Percentiles rank a stretch among this genome's conserved stretches.
These are phyloP conservation scores for Mucor indicus DNA, from an alignment of 371 early-diverging fungal genomes.

Conservation along the genomic window DNA sequence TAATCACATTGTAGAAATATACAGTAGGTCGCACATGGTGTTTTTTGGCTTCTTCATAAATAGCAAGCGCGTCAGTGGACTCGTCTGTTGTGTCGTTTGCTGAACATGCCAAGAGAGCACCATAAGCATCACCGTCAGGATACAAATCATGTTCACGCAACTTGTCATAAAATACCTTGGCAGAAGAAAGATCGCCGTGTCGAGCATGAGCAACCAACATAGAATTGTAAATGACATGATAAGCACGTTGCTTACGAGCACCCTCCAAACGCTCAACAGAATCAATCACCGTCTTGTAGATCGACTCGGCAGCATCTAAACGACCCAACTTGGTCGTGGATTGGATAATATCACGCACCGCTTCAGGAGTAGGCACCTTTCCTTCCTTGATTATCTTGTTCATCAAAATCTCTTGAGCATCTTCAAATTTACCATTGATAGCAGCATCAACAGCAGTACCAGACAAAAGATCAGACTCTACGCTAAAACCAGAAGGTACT, in stretches of 20 bases:
- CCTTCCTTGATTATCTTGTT: constrained; percentile 30
- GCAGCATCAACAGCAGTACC: constrained; percentile 27
- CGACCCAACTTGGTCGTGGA: constrained; percentile 23
- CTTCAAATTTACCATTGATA: constrained; percentile 23
- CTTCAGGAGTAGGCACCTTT: constrained; percentile 34
- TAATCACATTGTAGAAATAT: constrained; percentile 62
- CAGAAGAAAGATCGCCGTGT: constrained; percentile 31
- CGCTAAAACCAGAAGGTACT: neutral
- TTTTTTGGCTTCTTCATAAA: constrained; percentile 54
- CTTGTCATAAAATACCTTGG: constrained; percentile 48
- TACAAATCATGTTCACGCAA: constrained; percentile 26
- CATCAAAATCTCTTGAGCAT: constrained; percentile 23
- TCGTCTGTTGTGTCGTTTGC: constrained; percentile 52
- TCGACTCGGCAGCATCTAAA: constrained; percentile 19
- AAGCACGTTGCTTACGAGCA: constrained; percentile 11
- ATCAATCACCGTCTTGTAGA: constrained; percentile 28
- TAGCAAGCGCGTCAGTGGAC: constrained; percentile 48
- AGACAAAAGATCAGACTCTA: constrained; percentile 24
- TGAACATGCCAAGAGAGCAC: constrained; percentile 42
- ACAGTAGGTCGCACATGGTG: constrained; percentile 55
- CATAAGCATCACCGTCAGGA: constrained; percentile 53
- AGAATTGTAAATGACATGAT: constrained; percentile 35
- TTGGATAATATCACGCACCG: constrained; percentile 43
- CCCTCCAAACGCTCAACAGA: constrained; percentile 14
- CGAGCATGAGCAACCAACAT: constrained; percentile 59